Base-by-base conservation (phyloP, 495 filamentous ascomycete genomes). In the Penicillium verhagenii region DNA sequence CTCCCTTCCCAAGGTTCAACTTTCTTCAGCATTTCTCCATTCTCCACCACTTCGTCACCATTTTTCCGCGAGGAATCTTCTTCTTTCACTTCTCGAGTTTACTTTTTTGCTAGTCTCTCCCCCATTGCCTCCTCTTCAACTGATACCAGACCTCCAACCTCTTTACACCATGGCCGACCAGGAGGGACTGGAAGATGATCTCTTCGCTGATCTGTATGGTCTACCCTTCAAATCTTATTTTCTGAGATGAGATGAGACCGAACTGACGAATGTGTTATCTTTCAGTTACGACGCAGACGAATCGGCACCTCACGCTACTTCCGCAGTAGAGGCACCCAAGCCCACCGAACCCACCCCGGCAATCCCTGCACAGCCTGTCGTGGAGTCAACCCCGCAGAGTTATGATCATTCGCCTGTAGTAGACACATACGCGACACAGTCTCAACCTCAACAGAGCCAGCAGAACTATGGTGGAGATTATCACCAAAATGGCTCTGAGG, bases 131-230 rank as follows among this genome's bases (percentile, higher is more conserved):
- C n/a, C 11, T 31, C 24, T n/a, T 5, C 4, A 39, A 16, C 16
- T 18, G 7, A 13, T 29, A 39, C 37, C 33, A 10, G 19, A 9
- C 43, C 26, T 6, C 26, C 24, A 8, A 52, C 19, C 31, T 24
- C 18, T 49, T 19, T 51, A 61, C 57, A 66, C 33, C 52, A 96
- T 96, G 91, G 83, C 91, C 21, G 92, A 96, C 69, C 82, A 84
- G 45, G 92, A 95, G 69, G 91, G 92, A 56, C 86, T 92, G 59
- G 95, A 97, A 48, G 95, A 97, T 64, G 94, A 98, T 81, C 88
- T 98, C 65, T 98, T 98, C 70, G 94, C 92, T 59, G 94, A 98
- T 77, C 84, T 98, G 94, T 97, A 80, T 69, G n/a, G 91, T 16
- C 7, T 31, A 18, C 31, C 53, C 21, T 23, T 40, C 45, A 20